These are phyloP conservation scores for Hylodesmum podocarpum DNA, from an alignment of 306 rosid species.

Conservation along the genomic window DNA sequence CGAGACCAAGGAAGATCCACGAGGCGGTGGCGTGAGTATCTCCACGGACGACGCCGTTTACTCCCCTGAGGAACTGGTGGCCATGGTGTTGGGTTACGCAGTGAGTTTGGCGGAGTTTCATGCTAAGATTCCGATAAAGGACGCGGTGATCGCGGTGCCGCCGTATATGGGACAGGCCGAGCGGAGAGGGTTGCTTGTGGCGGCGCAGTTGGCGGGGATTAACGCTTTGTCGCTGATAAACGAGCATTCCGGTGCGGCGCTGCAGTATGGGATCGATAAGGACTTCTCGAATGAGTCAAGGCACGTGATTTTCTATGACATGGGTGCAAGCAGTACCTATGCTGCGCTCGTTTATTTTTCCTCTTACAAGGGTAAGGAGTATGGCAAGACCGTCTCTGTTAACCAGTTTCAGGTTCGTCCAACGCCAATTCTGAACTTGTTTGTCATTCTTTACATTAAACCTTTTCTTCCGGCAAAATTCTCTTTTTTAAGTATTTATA, in stretches of 20 bases:
- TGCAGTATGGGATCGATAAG: conserved; percentile 97
- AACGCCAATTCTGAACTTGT: no score
- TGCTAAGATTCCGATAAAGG: conserved; percentile 75
- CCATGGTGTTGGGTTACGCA: conserved; percentile 81
- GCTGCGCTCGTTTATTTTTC: conserved; percentile 89
- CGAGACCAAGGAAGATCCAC: conserved; percentile 57
- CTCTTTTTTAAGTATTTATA: no score
- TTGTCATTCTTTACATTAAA: no score
- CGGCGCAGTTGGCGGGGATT: conserved; percentile 84
- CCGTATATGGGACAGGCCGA: conserved; percentile 96
- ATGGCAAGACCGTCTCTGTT: conserved; percentile 71
- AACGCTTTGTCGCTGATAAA: conserved; percentile 81
- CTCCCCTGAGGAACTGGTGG: conserved; percentile 77
- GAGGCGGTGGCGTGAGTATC: conserved; percentile 62
- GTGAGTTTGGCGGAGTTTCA: conserved; percentile 77
- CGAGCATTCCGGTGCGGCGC: conserved; percentile 95
- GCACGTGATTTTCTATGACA: conserved; percentile 89
- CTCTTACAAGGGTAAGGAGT: conserved; percentile 73
- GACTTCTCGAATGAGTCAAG: conserved; percentile 82
- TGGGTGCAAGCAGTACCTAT: conserved; percentile 92
- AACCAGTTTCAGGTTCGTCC: conserved; percentile 99
- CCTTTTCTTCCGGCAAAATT: no score
- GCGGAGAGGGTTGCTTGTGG: conserved; percentile 72
- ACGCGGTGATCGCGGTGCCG: conserved; percentile 86
- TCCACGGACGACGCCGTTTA: conserved; percentile 43